Evolutionary conservation across 352 stramenopile species (phyloP), one percentile per base, ranked within the genome.

Genomic region (Phytophthora boehmeriae): DNA sequence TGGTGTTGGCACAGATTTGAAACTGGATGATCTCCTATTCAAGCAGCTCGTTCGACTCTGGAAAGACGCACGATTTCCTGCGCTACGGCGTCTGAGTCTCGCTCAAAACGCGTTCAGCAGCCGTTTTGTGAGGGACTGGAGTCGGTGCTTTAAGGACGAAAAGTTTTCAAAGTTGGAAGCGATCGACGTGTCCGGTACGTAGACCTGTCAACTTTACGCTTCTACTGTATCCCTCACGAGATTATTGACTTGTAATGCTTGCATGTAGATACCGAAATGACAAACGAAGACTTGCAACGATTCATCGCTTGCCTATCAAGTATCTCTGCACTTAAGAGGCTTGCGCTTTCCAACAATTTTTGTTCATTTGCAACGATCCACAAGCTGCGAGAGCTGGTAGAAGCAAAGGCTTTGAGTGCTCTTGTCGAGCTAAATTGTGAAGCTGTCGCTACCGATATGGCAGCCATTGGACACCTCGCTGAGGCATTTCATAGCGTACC

Each of bases 91-190:
- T 43, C 38, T 91, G 0, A 64, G 64, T 16, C 19, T 91, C 25
- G 66, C 75, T 0, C 42, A 49, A 0, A 82, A 87, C 38, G 44
- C 69, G 8, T 91, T 88, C 38, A 82, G 70, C 20, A 88, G 79
- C 58, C 71, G 79, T 14, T 89, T 88, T 58, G 70, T 91, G 54
- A 67, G 79, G 36, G 79, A 89, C 36, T 89, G 73, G 79, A 57
- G 55, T 17, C 66, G 39, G 36, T 73, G 68, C n/a, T 91, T 89
- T 43, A 49, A 51, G 2, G 66, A 81, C 34, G 69, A 85, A n/a
- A 67, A 67, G 38, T 83, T 89, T 41, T 9, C 45, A 8, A 23
- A 27, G 1, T 63, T 89, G 20, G 13, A 61, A 13, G 27, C 32
- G 5, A 66, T 89, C 25, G 54, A 91, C 34, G 59, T 89, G n/a